A percentile compares a stretch with the other conserved stretches of the same genome.
Conservation (phyloP, 1,284 basidiomycete genomes). For the Marasmius sp. region DNA sequence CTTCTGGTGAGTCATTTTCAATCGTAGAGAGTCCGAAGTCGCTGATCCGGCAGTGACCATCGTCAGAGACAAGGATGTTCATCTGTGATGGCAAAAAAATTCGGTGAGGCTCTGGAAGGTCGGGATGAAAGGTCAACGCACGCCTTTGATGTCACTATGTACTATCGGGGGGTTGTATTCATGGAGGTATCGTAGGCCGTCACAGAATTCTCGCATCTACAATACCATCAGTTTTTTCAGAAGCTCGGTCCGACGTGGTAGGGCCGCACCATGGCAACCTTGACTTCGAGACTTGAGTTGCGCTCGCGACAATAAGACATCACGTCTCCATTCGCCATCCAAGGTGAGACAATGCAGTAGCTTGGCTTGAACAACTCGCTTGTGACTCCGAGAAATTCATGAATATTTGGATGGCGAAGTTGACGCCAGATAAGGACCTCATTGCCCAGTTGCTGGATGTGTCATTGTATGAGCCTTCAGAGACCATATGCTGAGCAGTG, state of each 20-base stretch:
- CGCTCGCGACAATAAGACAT: constrained; percentile 4
- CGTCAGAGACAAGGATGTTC: constrained; percentile 9
- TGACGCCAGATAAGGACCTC: constrained; percentile 16
- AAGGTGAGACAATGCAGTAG: constrained; percentile 14
- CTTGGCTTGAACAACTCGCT: too few species aligned
- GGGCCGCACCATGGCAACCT: background rate
- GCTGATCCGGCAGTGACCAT: constrained; percentile 4
- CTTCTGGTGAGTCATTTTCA: background rate
- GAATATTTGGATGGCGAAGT: constrained; percentile 13
- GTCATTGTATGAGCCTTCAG: too few species aligned
- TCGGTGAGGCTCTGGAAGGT: background rate
- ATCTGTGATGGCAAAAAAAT: background rate
- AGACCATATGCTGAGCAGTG: background rate
- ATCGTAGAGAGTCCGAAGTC: constrained; percentile 10
- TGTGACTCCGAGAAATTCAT: too few species aligned
- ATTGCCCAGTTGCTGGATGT: constrained; percentile 3
- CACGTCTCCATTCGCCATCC: constrained; percentile 16
- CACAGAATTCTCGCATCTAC: constrained; percentile 9
- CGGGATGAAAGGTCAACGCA: background rate
- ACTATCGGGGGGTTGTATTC: constrained; percentile 11
- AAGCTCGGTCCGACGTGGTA: background rate
- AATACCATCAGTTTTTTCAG: background rate
- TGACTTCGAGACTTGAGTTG: background rate
- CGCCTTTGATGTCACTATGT: constrained; percentile 19
- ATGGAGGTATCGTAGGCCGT: constrained; percentile 18